Conservation (phyloP, 495 filamentous ascomycete species). For the Trichoderma virens region DNA sequence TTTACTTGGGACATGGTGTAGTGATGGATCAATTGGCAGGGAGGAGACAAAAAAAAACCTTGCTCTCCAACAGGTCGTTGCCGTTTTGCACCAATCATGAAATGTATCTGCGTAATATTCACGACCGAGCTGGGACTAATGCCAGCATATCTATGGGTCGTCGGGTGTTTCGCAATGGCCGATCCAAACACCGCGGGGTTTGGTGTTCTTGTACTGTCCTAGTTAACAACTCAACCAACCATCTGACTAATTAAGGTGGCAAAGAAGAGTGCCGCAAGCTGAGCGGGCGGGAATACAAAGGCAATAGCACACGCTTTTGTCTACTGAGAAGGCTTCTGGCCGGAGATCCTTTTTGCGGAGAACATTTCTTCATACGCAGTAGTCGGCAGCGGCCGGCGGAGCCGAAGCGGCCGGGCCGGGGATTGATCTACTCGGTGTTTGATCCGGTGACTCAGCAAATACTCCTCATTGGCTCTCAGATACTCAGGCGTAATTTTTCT, state of each 20-base stretch:
- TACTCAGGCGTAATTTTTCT: background rate
- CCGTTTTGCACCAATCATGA: background rate
- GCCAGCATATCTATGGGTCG: background rate
- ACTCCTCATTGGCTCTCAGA: background rate
- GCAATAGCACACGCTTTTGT: background rate
- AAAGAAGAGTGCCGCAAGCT: background rate
- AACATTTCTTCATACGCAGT: background rate
- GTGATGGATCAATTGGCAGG: background rate
- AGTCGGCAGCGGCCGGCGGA: background rate
- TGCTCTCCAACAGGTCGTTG: background rate
- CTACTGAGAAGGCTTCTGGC: background rate
- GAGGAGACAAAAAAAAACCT: background rate
- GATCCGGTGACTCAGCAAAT: background rate
- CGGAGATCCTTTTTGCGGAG: background rate
- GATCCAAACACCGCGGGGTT: background rate
- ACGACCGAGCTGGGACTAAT: background rate
- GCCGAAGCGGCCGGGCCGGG: background rate
- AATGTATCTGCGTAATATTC: background rate
- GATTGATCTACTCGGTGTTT: background rate
- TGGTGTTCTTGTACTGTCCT: too few species aligned
- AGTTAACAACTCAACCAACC: background rate
- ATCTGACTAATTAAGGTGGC: background rate
- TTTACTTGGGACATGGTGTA: background rate
- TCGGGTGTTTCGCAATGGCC: too few species aligned
- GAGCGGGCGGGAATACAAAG: background rate